Conservation (phyloP, 2,329 filamentous ascomycete species). For the Pseudogymnoascus sp. region DNA sequence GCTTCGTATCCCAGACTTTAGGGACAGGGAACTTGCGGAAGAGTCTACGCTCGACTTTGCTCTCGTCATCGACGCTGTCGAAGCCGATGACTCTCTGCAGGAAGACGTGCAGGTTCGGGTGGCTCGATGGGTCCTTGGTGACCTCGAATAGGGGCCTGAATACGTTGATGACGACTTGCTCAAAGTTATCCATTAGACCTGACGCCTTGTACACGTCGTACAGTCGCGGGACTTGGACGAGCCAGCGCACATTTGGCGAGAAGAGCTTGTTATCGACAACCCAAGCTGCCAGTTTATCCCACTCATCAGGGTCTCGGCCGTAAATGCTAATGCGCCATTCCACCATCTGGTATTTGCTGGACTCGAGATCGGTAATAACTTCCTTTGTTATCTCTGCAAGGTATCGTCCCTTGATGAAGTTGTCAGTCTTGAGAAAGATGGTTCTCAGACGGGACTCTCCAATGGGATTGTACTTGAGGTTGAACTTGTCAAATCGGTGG, state of each 20-base stretch:
- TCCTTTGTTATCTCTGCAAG: slow-evolving; percentile 96
- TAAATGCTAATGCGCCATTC: slow-evolving; percentile 99
- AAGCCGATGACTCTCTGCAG: slow-evolving; percentile 93
- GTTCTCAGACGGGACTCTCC: slow-evolving; percentile 91
- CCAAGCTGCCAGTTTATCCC: slow-evolving; percentile 97
- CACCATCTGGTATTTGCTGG: slow-evolving; percentile 99
- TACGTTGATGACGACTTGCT: slow-evolving; percentile 83
- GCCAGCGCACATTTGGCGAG: slow-evolving; percentile 94
- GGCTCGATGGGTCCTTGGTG: slow-evolving; percentile 74
- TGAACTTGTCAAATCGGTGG: slow-evolving; percentile 99
- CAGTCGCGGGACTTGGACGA: slow-evolving; percentile 88
- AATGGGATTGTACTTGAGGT: slow-evolving; percentile 96
- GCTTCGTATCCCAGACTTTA: slow-evolving; percentile 78
- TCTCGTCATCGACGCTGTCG: slow-evolving; percentile 96
- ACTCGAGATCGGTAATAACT: slow-evolving; percentile 93
- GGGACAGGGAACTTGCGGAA: slow-evolving; percentile 93
- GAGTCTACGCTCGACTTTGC: slow-evolving; percentile 88
- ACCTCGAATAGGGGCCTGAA: slow-evolving; percentile 94
- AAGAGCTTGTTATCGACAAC: slow-evolving; percentile 97
- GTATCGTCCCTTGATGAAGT: slow-evolving; percentile 92
- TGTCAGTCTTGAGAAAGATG: slow-evolving; percentile 99
- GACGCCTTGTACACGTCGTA: slow-evolving; percentile 94
- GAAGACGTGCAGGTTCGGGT: slow-evolving; percentile 92
- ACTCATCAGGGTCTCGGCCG: slow-evolving; percentile 83
- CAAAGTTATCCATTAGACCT: slow-evolving; percentile 79